Percentiles rank a stretch among this genome's conserved stretches.
Conservation (phyloP, 2,329 filamentous ascomycete genomes). For the Paecilomyces sp. region DNA sequence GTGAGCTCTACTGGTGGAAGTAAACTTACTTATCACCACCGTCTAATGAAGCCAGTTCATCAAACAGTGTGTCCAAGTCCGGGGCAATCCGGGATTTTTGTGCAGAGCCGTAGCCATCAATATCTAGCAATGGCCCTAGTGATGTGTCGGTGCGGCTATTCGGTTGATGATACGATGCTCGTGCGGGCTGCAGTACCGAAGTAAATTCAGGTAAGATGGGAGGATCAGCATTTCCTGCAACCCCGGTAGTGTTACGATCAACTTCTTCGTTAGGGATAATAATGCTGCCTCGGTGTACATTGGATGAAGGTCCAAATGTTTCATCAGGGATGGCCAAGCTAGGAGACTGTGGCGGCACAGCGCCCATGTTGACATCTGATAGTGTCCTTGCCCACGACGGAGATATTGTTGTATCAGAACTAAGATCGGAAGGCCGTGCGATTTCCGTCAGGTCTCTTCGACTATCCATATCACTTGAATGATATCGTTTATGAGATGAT, state of each 20-base stretch:
- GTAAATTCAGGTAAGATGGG: background rate
- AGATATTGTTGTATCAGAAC: constrained; percentile 16
- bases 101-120: constrained; percentile 21
- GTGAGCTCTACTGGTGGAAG: background rate
- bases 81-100: constrained; percentile 25
- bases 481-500: background rate
- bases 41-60: constrained; percentile 52
- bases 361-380: constrained; percentile 14
- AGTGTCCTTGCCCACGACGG: constrained; percentile 21
- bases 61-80: constrained; percentile 46
- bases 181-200: background rate
- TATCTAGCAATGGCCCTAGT: constrained; percentile 11
- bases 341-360: constrained; percentile 20
- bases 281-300: constrained; percentile 11
- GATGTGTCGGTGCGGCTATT: background rate
- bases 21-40: constrained; percentile 39
- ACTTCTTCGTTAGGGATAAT: background rate
- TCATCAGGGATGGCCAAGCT: constrained; percentile 11
- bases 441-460: constrained; percentile 5
- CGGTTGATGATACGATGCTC: background rate
- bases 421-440: constrained; percentile 5
- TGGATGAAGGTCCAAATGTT: constrained; percentile 11
- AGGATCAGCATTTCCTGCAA: background rate
- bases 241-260: background rate
- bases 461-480: background rate